Conservation (phyloP, 805 yeast species). For the Candida broadrunensis region DNA sequence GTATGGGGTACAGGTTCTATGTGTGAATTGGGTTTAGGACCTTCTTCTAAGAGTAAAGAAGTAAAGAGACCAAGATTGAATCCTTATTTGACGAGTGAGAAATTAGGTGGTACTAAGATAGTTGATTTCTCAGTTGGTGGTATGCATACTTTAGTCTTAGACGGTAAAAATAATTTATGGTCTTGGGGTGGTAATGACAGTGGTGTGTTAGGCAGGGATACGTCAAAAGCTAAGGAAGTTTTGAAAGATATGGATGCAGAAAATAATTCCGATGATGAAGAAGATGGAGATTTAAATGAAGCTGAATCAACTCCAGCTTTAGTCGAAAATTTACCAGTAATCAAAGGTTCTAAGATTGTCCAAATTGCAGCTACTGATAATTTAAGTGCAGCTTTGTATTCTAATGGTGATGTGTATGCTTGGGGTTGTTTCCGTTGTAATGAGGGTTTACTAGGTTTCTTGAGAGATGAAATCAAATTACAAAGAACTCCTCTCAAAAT, state of each 20-base stretch:
- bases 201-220: constrained; percentile 86
- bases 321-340: constrained; percentile 63
- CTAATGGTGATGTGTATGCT: constrained; percentile 85
- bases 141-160: constrained; percentile 87
- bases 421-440: constrained; percentile 98
- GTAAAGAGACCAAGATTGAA: constrained; percentile 95
- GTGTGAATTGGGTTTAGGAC: constrained; percentile 98
- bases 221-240: constrained; percentile 57
- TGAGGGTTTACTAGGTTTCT: constrained; percentile 88
- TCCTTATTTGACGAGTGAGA: constrained; percentile 61
- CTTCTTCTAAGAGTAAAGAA: constrained; percentile 84
- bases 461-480: constrained; percentile 50
- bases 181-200: constrained; percentile 98
- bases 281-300: constrained; percentile 84
- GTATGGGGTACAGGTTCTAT: constrained; percentile 97
- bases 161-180: constrained; percentile 77
- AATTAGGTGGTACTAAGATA: constrained; percentile 51
- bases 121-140: constrained; percentile 95
- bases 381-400: constrained; percentile 74
- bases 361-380: constrained; percentile 92
- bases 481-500: constrained; percentile 71
- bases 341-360: constrained; percentile 48
- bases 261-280: constrained; percentile 52
- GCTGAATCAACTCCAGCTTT: constrained; percentile 84
- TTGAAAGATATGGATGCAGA: constrained; percentile 63